Percentiles rank a stretch among this genome's conserved stretches.
These are phyloP conservation scores for Tetragonia tetragonoides DNA, from an alignment of 148 eudicot genomes.

Conservation along the genomic window DNA sequence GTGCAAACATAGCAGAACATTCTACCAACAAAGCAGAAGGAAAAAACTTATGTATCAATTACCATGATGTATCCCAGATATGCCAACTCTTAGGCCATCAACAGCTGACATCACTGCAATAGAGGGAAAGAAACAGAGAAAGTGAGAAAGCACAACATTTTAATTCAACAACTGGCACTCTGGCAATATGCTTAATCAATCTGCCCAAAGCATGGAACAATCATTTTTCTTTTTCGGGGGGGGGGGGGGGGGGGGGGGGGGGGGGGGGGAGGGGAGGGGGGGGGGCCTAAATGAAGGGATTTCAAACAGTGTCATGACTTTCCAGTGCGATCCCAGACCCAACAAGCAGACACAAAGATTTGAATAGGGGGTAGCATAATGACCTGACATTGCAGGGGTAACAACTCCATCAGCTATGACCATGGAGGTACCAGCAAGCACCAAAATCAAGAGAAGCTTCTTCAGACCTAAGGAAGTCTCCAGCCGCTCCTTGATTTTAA, in stretches of 20 bases:
- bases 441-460: conserved; percentile 79
- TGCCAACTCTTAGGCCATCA: conserved; percentile 84
- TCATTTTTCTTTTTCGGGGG: neutral
- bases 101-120: conserved; percentile 89
- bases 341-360: neutral
- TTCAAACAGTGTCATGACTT: neutral
- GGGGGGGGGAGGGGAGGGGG: neutral
- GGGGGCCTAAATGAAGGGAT: no score
- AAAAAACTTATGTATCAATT: conserved; percentile 7
- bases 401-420: conserved; percentile 96
- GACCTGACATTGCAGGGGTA: conserved; percentile 99
- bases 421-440: conserved; percentile 97
- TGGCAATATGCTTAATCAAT: no score
- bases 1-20: neutral
- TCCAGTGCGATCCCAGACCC: neutral
- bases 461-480: conserved; percentile 74
- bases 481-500: conserved; percentile 83
- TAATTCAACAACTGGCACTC: neutral
- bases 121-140: conserved; percentile 20
- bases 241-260: neutral
- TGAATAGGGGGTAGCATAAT: conserved; percentile 1
- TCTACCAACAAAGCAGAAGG: neutral
- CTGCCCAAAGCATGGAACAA: no score
- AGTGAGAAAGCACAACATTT: neutral
- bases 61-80: conserved; percentile 72